Conservation (phyloP, 352 stramenopile species). For the Phytopythium aichiense region DNA sequence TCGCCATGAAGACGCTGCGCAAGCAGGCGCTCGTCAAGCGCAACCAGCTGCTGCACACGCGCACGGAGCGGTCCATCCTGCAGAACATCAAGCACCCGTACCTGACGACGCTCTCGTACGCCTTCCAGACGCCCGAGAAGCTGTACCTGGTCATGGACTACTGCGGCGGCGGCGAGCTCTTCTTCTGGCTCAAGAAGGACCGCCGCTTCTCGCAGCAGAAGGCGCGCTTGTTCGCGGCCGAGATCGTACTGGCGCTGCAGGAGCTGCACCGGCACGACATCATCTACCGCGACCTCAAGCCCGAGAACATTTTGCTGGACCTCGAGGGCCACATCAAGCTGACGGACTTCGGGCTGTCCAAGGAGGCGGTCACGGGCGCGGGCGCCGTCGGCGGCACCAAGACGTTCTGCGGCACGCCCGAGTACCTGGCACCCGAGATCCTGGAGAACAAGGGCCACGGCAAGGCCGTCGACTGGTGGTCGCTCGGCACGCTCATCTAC, state of each 20-base stretch:
- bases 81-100: conserved; percentile 93
- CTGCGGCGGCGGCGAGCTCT: conserved; percentile 92
- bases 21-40: conserved; percentile 92
- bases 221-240: conserved; percentile 89
- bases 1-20: conserved; percentile 94
- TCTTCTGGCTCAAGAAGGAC: conserved; percentile 95
- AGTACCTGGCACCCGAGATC: conserved; percentile 95
- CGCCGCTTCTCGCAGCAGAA: conserved; percentile 92
- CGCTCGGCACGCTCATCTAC: conserved; percentile 92
- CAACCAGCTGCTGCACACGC: conserved; percentile 93
- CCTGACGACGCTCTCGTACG: conserved; percentile 82
- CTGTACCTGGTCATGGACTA: conserved; percentile 95
- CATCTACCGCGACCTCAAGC: conserved; percentile 97
- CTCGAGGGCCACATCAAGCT: conserved; percentile 92
- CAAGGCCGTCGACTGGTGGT: conserved; percentile 90
- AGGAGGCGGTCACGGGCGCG: conserved; percentile 87
- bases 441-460: conserved; percentile 92
- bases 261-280: conserved; percentile 94
- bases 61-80: conserved; percentile 92
- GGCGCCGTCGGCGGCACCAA: conserved; percentile 79
- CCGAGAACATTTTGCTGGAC: conserved; percentile 95
- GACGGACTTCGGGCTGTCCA: conserved; percentile 95
- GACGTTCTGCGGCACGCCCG: conserved; percentile 92
- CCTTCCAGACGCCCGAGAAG: conserved; percentile 91
- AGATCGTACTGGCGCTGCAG: conserved; percentile 92